Base-by-base conservation (phyloP, 805 yeast genomes). In the Saccharomycopsis vini region DNA sequence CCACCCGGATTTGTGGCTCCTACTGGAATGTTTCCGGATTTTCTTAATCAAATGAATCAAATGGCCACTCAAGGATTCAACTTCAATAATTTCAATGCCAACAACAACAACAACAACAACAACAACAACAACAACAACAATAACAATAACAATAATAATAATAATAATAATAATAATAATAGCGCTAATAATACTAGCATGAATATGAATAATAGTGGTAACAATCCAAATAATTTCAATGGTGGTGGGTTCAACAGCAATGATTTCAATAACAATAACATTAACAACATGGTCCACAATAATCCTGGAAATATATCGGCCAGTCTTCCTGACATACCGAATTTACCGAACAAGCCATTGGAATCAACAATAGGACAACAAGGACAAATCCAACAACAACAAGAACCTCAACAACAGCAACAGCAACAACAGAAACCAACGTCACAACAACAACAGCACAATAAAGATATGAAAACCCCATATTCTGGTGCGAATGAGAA, bases 11-110 rank as follows among this genome's bases (percentile, higher is more conserved):
- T 28, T 20, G 32, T 16, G 5, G 12, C 23, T 9, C 31, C 20
- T 16, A 15, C 9, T 30, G 18, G 4, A 10, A 32, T 31, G 38
- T 23, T 33, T 22, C 39, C 13, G 13, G 24, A 26, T n/a, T 28
- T 28, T 12, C 23, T 35, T 26, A 34, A 16, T 34, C 43, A 40
- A 18, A 40, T 40, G 43, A 23, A 15, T 16, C 18, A 20, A 7
- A 15, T 31, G 15, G n/a, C n/a, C n/a, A 41, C 33, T 24, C 24
- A 18, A n/a, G 39, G 43, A 5, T 30, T 32, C 16, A 36, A 41
- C n/a, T 34, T 23, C 21, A 30, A 39, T 31, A 31, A 21, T 29
- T 30, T 30, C 26, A 39, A 39, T 22, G 18, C 13, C 7, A 16
- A 39, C 3, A 39, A 39, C 21, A 38, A 24, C 4, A 12, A 5